These are phyloP conservation scores for Aspergillus saccharolyticus DNA, from an alignment of 495 filamentous ascomycete species.

Conservation along the genomic window DNA sequence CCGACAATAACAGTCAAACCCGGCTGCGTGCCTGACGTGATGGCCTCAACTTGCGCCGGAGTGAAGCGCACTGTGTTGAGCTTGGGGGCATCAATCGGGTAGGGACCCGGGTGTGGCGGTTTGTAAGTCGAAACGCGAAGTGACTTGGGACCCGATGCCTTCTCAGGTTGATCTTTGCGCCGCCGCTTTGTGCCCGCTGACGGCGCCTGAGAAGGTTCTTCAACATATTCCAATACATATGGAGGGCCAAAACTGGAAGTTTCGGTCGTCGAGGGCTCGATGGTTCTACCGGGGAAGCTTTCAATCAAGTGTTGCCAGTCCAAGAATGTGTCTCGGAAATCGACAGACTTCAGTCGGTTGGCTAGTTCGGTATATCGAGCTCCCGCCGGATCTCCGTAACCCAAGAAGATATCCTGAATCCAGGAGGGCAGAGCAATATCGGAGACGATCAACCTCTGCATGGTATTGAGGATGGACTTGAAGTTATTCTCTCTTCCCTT, in stretches of 20 bases:
- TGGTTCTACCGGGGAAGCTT: slow-evolving; percentile 75
- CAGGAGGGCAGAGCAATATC: slow-evolving; percentile 84
- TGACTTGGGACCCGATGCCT: slow-evolving; percentile 54
- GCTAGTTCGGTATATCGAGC: slow-evolving; percentile 81
- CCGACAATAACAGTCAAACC: slow-evolving; percentile 93
- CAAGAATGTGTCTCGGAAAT: slow-evolving; percentile 91
- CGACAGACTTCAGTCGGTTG: slow-evolving; percentile 69
- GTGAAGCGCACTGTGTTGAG: slow-evolving; percentile 85
- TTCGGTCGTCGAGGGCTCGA: slow-evolving; percentile 68
- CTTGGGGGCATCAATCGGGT: slow-evolving; percentile 81
- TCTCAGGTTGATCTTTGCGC: slow-evolving; percentile 64
- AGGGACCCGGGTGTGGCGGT: slow-evolving; percentile 84
- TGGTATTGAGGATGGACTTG: slow-evolving; percentile 87
- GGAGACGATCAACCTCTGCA: slow-evolving; percentile 78
- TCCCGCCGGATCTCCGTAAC: slow-evolving; percentile 85
- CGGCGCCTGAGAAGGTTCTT: slow-evolving; percentile 40
- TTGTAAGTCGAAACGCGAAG: slow-evolving; percentile 88
- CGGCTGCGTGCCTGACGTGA: slow-evolving; percentile 89
- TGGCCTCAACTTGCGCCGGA: slow-evolving; percentile 84
- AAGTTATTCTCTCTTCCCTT: slow-evolving; percentile 95
- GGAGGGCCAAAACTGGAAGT: slow-evolving; percentile 77
- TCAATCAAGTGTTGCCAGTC: slow-evolving; percentile 93
- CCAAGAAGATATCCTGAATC: slow-evolving; percentile 95
- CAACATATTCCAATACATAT: slow-evolving; percentile 67
- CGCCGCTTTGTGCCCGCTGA: slow-evolving; percentile 70